Evolutionary conservation across 2,329 filamentous ascomycete genomes (phyloP).

Genomic region (Corynespora cassiicola): DNA sequence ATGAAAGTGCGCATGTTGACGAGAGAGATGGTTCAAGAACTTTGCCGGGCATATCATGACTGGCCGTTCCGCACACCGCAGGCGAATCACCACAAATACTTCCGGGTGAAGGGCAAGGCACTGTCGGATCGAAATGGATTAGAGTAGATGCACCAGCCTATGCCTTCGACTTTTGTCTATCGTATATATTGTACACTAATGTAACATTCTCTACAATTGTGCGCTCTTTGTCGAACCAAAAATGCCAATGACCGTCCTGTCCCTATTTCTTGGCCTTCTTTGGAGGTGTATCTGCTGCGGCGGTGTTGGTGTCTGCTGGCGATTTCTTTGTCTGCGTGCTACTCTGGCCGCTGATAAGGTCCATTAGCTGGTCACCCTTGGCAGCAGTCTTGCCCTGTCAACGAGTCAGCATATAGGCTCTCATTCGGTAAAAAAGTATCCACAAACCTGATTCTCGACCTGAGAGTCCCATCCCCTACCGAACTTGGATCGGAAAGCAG

Average conservation of each 20-base stretch:
- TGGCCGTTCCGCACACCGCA: conserved; percentile 42
- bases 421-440: neutral
- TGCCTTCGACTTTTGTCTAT: conserved; percentile 6
- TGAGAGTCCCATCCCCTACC: conserved; percentile 79
- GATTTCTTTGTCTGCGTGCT: conserved; percentile 19
- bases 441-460: conserved; percentile 21
- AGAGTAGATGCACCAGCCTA: neutral
- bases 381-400: conserved; percentile 17
- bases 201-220: conserved; percentile 1
- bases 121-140: conserved; percentile 6
- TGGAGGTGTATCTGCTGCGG: conserved; percentile 8
- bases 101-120: conserved; percentile 14
- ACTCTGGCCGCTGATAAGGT: conserved; percentile 39
- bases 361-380: conserved; percentile 34
- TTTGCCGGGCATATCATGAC: conserved; percentile 35
- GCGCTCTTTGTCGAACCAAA: neutral
- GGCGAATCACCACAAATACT: conserved; percentile 31
- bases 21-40: conserved; percentile 37
- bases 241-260: neutral
- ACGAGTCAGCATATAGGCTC: conserved; percentile 6
- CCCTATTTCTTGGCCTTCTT: conserved; percentile 14
- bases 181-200: conserved; percentile 6
- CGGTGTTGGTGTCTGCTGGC: conserved; percentile 12
- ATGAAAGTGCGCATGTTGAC: conserved; percentile 39
- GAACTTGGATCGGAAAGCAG: conserved; percentile 84